A percentile compares a stretch with the other conserved stretches of the same genome.
Conservation (phyloP, 2,329 filamentous ascomycete species). For the Aureobasidium uvarum region DNA sequence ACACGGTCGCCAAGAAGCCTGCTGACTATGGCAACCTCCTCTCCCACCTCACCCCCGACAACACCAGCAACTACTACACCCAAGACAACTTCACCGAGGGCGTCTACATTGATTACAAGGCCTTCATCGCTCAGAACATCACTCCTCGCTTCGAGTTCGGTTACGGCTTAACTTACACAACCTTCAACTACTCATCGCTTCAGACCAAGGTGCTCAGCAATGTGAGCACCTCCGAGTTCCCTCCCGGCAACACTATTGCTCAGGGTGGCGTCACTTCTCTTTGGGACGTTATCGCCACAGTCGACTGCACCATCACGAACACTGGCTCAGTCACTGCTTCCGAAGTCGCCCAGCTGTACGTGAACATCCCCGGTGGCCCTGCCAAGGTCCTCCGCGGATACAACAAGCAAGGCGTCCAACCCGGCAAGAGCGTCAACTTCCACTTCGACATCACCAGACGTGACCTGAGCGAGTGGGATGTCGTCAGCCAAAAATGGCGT, state of each 20-base stretch:
- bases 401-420: conserved; percentile 35
- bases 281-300: conserved; percentile 51
- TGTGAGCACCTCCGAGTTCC: conserved; percentile 29
- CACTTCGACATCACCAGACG: conserved; percentile 43
- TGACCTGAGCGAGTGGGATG: conserved; percentile 54
- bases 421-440: conserved; percentile 37
- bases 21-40: conserved; percentile 55
- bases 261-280: conserved; percentile 40
- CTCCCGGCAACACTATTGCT: conserved; percentile 27
- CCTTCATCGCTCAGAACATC: conserved; percentile 36
- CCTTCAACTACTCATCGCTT: conserved; percentile 38
- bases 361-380: conserved; percentile 33
- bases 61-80: conserved; percentile 27
- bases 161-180: conserved; percentile 41
- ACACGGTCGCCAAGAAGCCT: conserved; percentile 58
- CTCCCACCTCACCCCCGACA: conserved; percentile 31
- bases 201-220: conserved; percentile 34
- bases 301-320: conserved; percentile 53
- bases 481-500: conserved; percentile 51
- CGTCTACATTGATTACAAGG: conserved; percentile 42
- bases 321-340: conserved; percentile 50
- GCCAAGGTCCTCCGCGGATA: conserved; percentile 39
- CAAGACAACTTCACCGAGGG: conserved; percentile 38
- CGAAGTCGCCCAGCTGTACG: conserved; percentile 54
- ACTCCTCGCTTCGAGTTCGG: conserved; percentile 40